Base-by-base conservation (phyloP, 805 yeast genomes). In the Tetrapisispora iriomotensis region DNA sequence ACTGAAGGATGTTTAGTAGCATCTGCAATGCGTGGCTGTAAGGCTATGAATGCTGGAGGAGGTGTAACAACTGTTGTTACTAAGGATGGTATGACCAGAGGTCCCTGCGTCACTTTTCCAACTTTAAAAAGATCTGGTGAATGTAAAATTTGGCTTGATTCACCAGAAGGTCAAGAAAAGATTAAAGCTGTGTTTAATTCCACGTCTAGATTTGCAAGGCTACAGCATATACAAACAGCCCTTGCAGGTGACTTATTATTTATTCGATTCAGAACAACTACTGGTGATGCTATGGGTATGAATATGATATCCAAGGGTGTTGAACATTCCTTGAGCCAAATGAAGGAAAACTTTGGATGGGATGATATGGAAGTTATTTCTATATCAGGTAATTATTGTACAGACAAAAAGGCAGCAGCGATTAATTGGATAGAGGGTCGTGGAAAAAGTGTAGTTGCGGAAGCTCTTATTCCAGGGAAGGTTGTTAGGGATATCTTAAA, bases 231-330 rank as follows among this genome's bases (percentile, higher is more conserved):
- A 48, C 82, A 86, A 62, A 86, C 96, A n/a, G 95, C 97, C 2
- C 68, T 90, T 61, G 98, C 99, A n/a, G 98, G 99, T 23, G 82
- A 82, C 37, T 70, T 82, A 50, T 69, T 92, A 50, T 92, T 75
- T 54, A 81, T 92, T 51, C 78, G 99, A 54, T 92, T 92, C 70
- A 78, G 87, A 60, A 94, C 99, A 13, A 87, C 95, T 27, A 92
- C 99, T 14, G 99, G 99, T 62, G 99, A 92, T 68, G 99, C 99
- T 14, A 92, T 92, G 99, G 99, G 99, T 47, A 92, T 92, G 99
- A 92, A 92, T 61, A 92, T 92, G 99, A 92, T 92, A 45, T 90
- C 97, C 20, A 92, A 92, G 66, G 99, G 98, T 62, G 96, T 87
- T 34, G 99, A 92, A 59, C 71, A 69, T 60, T 76, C 96, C 1